Evolutionary conservation across 148 eudicot genomes (phyloP).

Genomic region (Chenopodium formosanum): DNA sequence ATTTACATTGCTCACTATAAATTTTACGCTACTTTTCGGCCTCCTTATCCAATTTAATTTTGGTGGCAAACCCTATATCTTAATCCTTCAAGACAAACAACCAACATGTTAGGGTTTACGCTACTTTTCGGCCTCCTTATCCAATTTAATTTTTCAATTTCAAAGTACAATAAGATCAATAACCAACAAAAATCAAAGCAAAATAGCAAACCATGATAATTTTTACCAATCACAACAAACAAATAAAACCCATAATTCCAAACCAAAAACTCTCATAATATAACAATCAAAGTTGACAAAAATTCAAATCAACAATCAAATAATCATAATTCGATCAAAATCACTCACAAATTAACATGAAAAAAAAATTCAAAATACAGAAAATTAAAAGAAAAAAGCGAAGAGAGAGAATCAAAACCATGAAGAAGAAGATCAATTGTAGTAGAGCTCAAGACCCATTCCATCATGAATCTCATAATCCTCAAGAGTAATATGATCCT

Average conservation of each 20-base stretch:
- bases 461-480: conserved; percentile 97
- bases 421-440: conserved; percentile 41
- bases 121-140: no score
- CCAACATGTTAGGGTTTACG: no score
- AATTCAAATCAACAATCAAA: not conserved
- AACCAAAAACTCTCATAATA: no score
- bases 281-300: not conserved
- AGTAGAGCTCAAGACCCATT: conserved; percentile 98
- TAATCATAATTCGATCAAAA: not conserved
- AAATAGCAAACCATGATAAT: no score
- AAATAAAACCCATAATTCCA: not conserved
- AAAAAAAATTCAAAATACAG: no score
- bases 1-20: no score
- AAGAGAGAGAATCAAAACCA: not conserved
- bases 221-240: not conserved
- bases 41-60: no score
- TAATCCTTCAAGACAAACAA: not conserved
- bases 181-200: not conserved
- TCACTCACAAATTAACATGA: not conserved
- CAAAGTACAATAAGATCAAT: no score
- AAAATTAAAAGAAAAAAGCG: not conserved
- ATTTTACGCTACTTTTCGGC: no score
- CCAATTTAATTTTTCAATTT: no score
- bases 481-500: conserved; percentile 82
- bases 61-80: not conserved